Base-by-base conservation (phyloP, 225 moss, liverwort and hornwort species). In the Neckera pumila region DNA sequence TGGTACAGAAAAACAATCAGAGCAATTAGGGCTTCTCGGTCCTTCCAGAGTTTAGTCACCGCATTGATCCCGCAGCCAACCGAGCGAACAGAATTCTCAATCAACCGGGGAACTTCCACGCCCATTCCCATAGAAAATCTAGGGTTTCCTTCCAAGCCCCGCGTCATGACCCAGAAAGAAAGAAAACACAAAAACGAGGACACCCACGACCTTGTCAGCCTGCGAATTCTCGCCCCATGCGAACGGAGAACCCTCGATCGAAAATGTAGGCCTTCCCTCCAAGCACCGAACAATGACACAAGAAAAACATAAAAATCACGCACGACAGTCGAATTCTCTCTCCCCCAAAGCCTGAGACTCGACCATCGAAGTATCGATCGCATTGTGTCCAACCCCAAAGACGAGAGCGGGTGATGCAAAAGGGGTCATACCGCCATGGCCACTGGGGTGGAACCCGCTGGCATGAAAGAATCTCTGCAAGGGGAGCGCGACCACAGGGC, bases 401-500 rank as follows among this genome's bases (percentile, higher is more conserved):
- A 51, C 54, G 56, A 82, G n/a, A 76, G 34, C 28, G n/a, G 26
- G 33, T 18, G 67, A 38, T 10, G 47, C 76, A 27, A 31, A 75
- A 2, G 62, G 9, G 30, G 3, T 43, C 76, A 31, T 86, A 92
- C 92, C 92, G 58, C 76, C 5, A 40, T 89, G 88, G 79, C 78
- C 56, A 79, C 85, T 79, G 20, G 28, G 59, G 11, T 59, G 71
- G 76, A 73, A 77, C 9, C 51, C 78, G 54, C 59, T 82, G 28
- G 82, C 87, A 87, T 89, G 81, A 51, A 91, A 89, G 79, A 81
- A 82, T 79, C 92, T 86, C 61, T 54, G 89, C 76, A 76, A 72
- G 13, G 79, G 65, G 43, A 87, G 77, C 87, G 74, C 78, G 56
- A 42, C 47, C 62, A 75, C 80, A 26, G 70, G 49, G 23, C 51